Evolutionary conservation across 257 asterid genomes (phyloP).

Genomic region (Striga asiatica): DNA sequence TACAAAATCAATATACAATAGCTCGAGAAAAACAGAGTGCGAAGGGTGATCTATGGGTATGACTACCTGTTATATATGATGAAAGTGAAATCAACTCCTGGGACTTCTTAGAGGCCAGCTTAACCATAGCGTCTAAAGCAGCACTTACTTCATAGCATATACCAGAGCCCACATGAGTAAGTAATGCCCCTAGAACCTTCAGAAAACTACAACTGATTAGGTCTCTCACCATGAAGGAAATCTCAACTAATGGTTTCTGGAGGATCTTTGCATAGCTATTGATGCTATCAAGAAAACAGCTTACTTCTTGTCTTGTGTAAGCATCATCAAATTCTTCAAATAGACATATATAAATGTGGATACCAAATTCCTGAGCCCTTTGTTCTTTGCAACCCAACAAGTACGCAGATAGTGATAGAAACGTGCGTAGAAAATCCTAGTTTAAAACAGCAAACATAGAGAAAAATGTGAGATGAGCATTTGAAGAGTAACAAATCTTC

Average conservation of each 20-base stretch:
- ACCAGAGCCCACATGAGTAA: slow-evolving; percentile 83
- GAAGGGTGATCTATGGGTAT: neutral
- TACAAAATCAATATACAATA: neutral
- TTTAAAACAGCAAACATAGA: slow-evolving; percentile 12
- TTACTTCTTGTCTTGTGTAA: slow-evolving; percentile 80
- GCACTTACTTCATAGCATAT: slow-evolving; percentile 54
- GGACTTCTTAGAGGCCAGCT: slow-evolving; percentile 50
- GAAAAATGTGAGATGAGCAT: slow-evolving; percentile 10
- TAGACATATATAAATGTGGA: slow-evolving; percentile 51
- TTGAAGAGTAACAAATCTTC: slow-evolving; percentile 9
- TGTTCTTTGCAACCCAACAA: slow-evolving; percentile 77
- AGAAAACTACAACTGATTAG: slow-evolving; percentile 11
- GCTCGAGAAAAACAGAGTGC: neutral
- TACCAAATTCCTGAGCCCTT: slow-evolving; percentile 51
- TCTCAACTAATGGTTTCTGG: slow-evolving; percentile 3
- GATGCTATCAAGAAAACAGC: slow-evolving; percentile 16
- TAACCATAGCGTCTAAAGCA: slow-evolving; percentile 65
- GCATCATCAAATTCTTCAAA: slow-evolving; percentile 58
- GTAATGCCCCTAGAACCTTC: slow-evolving; percentile 78
- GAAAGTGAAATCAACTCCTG: slow-evolving; percentile 62
- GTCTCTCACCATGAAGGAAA: slow-evolving; percentile 22
- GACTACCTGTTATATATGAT: slow-evolving; percentile 62
- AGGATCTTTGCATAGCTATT: neutral
- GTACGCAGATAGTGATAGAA: slow-evolving; percentile 60
- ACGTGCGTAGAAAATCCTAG: slow-evolving; percentile 61